Evolutionary conservation across 2,329 filamentous ascomycete species (phyloP), one percentile per base, ranked within the genome.

Genomic region (Aspergillus tanneri): DNA sequence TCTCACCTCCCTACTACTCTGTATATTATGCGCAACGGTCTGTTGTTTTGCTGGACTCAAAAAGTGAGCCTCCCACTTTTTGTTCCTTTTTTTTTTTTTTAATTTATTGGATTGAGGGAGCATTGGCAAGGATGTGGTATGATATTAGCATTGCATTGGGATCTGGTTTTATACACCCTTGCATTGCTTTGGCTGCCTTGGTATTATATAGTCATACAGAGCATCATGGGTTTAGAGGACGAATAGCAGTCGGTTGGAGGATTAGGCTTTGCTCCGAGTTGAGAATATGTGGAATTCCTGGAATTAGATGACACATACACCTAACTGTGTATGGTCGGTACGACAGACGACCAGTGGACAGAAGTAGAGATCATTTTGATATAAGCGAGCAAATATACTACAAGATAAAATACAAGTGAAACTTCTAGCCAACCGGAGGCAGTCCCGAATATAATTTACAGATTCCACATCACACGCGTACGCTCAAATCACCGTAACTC

Each of bases 401-500:
- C 14, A 30, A 19, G 11, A 9, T 23, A 44, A 36, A 8, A n/a
- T 37, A 37, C 22, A 22, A 42, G 38, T 47, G 19, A 11, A 5
- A 30, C 43, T 32, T 48, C 50, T 19, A 42, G 21, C n/a, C 38
- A 49, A 28, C 25, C 40, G 18, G 9, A 25, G 18, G 36, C 40
- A 10, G 32, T 39, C 18, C n/a, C 19, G 19, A 14, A 34, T 5
- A 34, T 19, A 34, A n/a, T 16, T 34, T 10, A 9, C 19, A 34
- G 24, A 25, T 19, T 18, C 12, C 12, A 4, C 28, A 6, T 16
- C 16, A 2, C 27, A n/a, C 27, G n/a, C 2, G 7, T 9, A 25
- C 24, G 6, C 30, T n/a, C n/a, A n/a, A 7, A 16, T 66, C 58
- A 90, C 67, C 89, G 80, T 60, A 95, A 73, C 71, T 95, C 87